phyloP scores from a whole-genome alignment of 352 stramenopile species.

The Nothophytophthora sp. region DNA sequence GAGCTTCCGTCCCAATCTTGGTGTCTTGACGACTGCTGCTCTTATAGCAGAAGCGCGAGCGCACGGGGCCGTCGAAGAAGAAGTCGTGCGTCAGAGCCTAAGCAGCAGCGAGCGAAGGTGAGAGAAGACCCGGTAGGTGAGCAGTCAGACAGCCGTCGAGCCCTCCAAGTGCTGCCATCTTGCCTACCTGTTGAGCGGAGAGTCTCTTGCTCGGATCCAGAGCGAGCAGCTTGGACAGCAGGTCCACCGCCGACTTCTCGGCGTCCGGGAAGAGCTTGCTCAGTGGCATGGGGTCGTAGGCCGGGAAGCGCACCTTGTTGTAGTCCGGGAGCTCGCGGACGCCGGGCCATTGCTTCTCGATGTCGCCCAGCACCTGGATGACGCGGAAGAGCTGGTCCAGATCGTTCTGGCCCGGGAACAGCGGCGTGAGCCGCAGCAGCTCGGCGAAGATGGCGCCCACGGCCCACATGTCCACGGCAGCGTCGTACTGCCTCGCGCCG shows the following conservation, averaged over 20 bases:
- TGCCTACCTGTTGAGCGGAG: slow-evolving; percentile 39
- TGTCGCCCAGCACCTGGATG: slow-evolving; percentile 62
- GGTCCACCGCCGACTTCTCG: slow-evolving; percentile 38
- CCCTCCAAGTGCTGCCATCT: neutral
- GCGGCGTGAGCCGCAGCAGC: slow-evolving; percentile 52
- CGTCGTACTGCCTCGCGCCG: slow-evolving; percentile 59
- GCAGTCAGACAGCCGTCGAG: neutral
- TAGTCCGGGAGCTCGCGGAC: slow-evolving; percentile 61
- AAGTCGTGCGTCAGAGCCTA: slow-evolving; percentile 48
- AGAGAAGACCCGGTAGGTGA: neutral
- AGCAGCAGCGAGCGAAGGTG: neutral
- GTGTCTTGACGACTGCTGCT: neutral
- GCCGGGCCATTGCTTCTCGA: slow-evolving; percentile 55
- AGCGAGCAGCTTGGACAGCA: slow-evolving; percentile 40
- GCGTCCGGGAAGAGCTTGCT: slow-evolving; percentile 50
- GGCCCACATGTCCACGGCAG: slow-evolving; percentile 72
- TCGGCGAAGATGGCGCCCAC: slow-evolving; percentile 71
- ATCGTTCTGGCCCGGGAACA: slow-evolving; percentile 83
- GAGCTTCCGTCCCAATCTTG: neutral
- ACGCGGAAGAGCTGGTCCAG: slow-evolving; percentile 83
- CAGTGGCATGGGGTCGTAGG: slow-evolving; percentile 47
- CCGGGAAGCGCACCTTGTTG: slow-evolving; percentile 67
- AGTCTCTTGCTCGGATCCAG: slow-evolving; percentile 31
- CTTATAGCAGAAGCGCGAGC: slow-evolving; percentile 18
- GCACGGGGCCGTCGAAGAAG: slow-evolving; percentile 38